Evolutionary conservation across 345 rosid genomes (phyloP).

Genomic region (Nasturtium officinale): DNA sequence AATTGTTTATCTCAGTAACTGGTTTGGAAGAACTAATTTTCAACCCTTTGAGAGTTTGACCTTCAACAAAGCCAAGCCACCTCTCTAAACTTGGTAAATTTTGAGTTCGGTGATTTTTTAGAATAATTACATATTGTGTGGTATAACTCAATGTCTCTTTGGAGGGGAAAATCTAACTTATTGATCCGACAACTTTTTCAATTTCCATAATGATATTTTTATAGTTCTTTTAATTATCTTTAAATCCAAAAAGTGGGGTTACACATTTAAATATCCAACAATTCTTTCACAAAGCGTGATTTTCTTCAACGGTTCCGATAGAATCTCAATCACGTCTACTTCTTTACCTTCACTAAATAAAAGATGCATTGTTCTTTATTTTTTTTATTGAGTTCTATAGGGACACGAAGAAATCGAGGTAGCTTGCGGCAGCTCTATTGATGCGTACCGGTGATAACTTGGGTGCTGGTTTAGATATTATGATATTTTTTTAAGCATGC

Average conservation of each 20-base stretch:
- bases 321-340: background rate
- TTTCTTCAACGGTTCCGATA: background rate
- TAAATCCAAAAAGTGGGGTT: background rate
- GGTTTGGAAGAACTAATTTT: background rate
- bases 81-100: background rate
- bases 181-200: background rate
- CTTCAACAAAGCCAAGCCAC: background rate
- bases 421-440: background rate
- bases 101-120: background rate
- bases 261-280: constrained; percentile 1
- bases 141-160: background rate
- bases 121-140: background rate
- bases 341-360: background rate
- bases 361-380: background rate
- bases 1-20: background rate
- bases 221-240: background rate
- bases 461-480: constrained; percentile 20
- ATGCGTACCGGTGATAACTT: constrained; percentile 6
- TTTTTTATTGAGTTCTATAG: background rate
- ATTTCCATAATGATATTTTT: background rate
- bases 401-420: background rate
- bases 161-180: background rate
- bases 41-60: background rate
- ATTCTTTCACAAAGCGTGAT: background rate
- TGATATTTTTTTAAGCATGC: constrained; percentile 11